These are phyloP conservation scores for Coemansia sp. DNA, from an alignment of 192 early-diverging fungal genomes.

Conservation along the genomic window DNA sequence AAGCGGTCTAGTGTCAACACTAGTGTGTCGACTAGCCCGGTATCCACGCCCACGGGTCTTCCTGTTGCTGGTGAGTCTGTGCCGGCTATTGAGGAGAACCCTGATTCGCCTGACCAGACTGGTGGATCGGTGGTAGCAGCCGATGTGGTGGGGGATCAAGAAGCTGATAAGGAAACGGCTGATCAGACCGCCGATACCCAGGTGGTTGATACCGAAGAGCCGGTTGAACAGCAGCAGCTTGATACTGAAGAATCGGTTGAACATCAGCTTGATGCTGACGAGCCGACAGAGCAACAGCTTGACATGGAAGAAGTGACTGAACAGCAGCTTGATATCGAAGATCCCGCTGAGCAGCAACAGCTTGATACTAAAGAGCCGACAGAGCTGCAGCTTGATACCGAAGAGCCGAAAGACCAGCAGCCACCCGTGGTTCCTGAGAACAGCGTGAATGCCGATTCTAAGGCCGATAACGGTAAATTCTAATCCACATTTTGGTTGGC, in stretches of 20 bases:
- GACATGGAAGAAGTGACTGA: neutral
- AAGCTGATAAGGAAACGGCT: neutral
- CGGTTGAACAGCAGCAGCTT: no score
- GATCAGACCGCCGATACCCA: neutral
- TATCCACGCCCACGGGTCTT: slow-evolving; percentile 4
- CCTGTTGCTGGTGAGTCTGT: neutral
- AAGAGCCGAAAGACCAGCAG: neutral
- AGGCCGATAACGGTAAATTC: neutral
- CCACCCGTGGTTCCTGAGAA: neutral
- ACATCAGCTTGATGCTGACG: neutral
- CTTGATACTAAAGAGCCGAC: neutral
- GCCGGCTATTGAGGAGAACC: slow-evolving; percentile 4
- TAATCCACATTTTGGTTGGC: neutral
- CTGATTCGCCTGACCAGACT: slow-evolving; percentile 6
- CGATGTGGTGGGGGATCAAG: neutral
- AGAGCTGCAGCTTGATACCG: neutral
- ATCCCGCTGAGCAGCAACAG: no score
- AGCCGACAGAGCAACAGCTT: neutral
- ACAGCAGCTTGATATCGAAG: neutral
- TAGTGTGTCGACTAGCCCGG: slow-evolving; percentile 24
- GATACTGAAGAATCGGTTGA: neutral
- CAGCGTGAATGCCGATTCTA: neutral
- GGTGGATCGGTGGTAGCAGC: neutral
- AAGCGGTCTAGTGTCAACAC: slow-evolving; percentile 26
- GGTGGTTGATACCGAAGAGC: neutral